Conservation (phyloP, 805 yeast species). For the Clavispora fructus region DNA sequence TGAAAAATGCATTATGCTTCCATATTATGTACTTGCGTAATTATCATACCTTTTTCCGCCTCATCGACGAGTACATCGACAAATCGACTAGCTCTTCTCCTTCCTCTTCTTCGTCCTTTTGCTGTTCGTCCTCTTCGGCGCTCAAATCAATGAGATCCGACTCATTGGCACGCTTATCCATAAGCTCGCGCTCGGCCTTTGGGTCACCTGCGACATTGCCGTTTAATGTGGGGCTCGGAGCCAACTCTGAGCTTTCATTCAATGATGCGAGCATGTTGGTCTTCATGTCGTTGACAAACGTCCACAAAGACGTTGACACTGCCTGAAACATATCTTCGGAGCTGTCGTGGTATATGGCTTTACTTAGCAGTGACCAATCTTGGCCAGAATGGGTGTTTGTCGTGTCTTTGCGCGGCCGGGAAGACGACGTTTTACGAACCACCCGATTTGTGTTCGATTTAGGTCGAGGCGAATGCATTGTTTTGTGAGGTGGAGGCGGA, state of each 20-base stretch:
- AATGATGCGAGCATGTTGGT: constrained; percentile 9
- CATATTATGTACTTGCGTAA: neutral
- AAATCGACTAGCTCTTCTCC: constrained; percentile 23
- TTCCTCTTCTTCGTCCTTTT: constrained; percentile 3
- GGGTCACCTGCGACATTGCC: neutral
- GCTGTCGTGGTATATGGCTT: neutral
- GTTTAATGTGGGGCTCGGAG: neutral
- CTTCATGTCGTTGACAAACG: constrained; percentile 39
- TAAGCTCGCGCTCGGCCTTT: too few relatives aligned
- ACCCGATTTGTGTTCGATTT: neutral
- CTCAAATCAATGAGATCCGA: neutral
- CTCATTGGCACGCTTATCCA: neutral
- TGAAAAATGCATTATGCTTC: neutral
- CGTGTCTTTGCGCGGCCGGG: neutral
- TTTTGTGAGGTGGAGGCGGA: neutral
- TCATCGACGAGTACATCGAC: constrained; percentile 19
- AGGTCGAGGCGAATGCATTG: neutral
- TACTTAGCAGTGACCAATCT: neutral
- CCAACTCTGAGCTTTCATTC: neutral
- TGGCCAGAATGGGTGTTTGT: neutral
- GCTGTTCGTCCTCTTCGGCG: neutral
- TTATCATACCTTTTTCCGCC: neutral
- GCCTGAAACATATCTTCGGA: constrained; percentile 36
- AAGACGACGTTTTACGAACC: neutral
- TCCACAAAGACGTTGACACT: constrained; percentile 38